phyloP scores from a whole-genome alignment of 2,329 filamentous ascomycete species.

The Scorias spongiosa region DNA sequence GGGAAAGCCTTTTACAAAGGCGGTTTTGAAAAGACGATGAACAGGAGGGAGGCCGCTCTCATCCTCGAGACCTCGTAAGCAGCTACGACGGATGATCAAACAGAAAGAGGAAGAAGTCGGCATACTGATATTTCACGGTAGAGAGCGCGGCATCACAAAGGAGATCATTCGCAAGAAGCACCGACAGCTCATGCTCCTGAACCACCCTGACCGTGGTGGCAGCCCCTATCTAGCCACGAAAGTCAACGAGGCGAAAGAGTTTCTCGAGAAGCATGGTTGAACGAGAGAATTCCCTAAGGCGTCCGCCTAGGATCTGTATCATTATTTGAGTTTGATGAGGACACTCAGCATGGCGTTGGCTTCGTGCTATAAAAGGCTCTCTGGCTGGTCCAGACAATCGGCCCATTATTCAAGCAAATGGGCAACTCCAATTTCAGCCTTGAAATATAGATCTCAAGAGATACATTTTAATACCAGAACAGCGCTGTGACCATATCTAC shows the following conservation, averaged over 20 bases:
- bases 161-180: conserved; percentile 94
- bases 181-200: conserved; percentile 87
- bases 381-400: too few species aligned
- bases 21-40: conserved; percentile 96
- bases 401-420: too few species aligned
- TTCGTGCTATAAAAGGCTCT: too few species aligned
- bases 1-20: conserved; percentile 96
- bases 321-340: too few species aligned
- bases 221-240: conserved; percentile 95
- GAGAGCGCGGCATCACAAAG: conserved; percentile 74
- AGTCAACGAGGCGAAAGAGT: conserved; percentile 95
- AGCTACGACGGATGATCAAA: too few species aligned
- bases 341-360: too few species aligned
- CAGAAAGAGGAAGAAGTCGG: too few species aligned
- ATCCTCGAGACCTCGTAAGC: conserved; percentile 80
- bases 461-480: too few species aligned
- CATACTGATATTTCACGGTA: conserved; percentile 23
- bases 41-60: conserved; percentile 71
- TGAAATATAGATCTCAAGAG: too few species aligned
- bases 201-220: conserved; percentile 93
- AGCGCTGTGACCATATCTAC: too few species aligned
- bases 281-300: neutral
- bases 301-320: too few species aligned
- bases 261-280: conserved; percentile 55
- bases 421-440: too few species aligned